Base-by-base conservation (phyloP, 805 yeast genomes). In the Wickerhamiella occidentalis region DNA sequence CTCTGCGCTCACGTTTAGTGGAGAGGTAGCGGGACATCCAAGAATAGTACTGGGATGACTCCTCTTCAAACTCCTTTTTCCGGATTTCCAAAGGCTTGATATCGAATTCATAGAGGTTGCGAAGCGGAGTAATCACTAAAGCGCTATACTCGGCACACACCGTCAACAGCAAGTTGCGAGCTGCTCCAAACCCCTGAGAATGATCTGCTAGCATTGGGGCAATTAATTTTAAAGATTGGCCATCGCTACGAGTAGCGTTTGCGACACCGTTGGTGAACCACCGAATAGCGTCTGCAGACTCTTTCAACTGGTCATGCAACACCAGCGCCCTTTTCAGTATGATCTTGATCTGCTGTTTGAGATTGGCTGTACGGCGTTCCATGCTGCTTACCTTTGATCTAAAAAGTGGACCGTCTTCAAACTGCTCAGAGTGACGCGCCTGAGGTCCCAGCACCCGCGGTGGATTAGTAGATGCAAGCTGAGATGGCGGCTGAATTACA, bases 401-500 rank as follows among this genome's bases (percentile, higher is more conserved):
- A 55, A 70, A 70, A 19, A 67, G 59, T 3, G 74, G 74, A 6
- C 74, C 73, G 45, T 70, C 74, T 47, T 69, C 73, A 6, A 68
- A 66, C 49, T 64, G 67, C n/a, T 62, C 55, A 3, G 57, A n/a
- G 43, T 56, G 13, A 61, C 57, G n/a, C 7, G 36, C 26, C 30
- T 44, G 33, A 13, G 29, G 35, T 11, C 23, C 26, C 22, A 37
- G 33, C 7, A 26, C 18, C 15, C 30, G 30, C 7, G 23, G 33
- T 8, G 38, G 46, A 8, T 13, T 15, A 12, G 44, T 22, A 29
- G 19, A 33, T 3, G 46, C 6, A 47, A n/a, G 2, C 23, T 18
- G n/a, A 15, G 28, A 15, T 6, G 36, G 18, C 19, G 51, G 11
- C 23, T 19, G 25, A 33, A 11, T 7, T 8, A 25, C 37, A 30